These are phyloP conservation scores for Psilocybe tampanensis DNA, from an alignment of 768 basidiomycete genomes.

Conservation along the genomic window DNA sequence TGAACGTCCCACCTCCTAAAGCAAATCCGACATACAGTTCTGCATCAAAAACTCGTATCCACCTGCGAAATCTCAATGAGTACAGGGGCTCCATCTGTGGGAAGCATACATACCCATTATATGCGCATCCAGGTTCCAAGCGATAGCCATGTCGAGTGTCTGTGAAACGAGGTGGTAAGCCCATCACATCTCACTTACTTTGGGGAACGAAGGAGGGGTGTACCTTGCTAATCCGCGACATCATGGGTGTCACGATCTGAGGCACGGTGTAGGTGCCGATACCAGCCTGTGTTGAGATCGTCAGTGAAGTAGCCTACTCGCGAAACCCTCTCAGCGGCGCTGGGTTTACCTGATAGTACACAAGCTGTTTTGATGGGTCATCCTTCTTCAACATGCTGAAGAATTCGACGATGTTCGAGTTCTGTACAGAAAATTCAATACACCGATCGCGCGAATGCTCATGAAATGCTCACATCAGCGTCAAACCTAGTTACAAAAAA, in stretches of 20 bases:
- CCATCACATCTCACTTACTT: background rate
- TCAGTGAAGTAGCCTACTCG: background rate
- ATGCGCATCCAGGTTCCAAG: conserved; percentile 53
- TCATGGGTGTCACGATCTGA: conserved; percentile 41
- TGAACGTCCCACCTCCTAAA: background rate
- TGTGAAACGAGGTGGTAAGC: conserved; percentile 11
- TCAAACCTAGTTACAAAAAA: conserved; percentile 17
- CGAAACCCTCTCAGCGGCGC: background rate
- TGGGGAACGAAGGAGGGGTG: background rate
- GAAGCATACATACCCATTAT: conserved; percentile 42
- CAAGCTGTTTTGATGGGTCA: conserved; percentile 33
- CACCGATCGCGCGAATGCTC: background rate
- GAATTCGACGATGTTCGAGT: conserved; percentile 42
- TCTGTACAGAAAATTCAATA: conserved; percentile 25
- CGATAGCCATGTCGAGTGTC: conserved; percentile 45
- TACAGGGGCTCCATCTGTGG: background rate
- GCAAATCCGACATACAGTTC: conserved; percentile 46
- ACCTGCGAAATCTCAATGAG: conserved; percentile 25
- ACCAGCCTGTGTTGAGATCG: conserved; percentile 39
- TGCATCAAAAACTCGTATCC: conserved; percentile 65
- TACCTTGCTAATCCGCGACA: conserved; percentile 44
- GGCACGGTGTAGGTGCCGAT: conserved; percentile 54
- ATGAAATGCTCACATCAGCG: conserved; percentile 16
- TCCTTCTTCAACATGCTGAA: conserved; percentile 40
- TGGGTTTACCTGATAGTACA: conserved; percentile 35